Evolutionary conservation across 768 basidiomycete genomes (phyloP), one percentile per base, ranked within the genome.

Genomic region (Crassisporium funariophilum): DNA sequence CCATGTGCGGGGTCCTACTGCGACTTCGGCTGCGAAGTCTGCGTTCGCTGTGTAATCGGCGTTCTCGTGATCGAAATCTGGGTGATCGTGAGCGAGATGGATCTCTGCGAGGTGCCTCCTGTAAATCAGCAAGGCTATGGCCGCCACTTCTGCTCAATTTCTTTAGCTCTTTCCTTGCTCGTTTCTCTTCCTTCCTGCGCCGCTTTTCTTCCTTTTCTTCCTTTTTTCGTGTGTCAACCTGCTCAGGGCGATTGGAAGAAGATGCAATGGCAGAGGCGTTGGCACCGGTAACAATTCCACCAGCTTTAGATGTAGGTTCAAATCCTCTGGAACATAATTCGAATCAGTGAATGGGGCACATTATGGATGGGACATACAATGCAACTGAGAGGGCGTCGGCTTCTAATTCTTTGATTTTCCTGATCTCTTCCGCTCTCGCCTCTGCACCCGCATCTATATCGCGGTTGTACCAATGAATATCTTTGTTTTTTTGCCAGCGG

Each of bases 401-500:
- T 62, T 98, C 95, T 12, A 85, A 77, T 59, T 93, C 88, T 64
- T 97, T 95, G 53, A 97, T 63, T 58, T 77, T 81, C 46, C 80
- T 70, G 23, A 97, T 85, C 70, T 98, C 95, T 50, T 86, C 91
- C 0, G 43, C 57, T 44, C 80, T 73, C 51, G 82, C 81, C 9
- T 64, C 63, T 11, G 80, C 79, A 3, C 55, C 56, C 11, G 58
- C 52, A 1, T 62, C 58, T 24, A 35, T n/a, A 16, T 93, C 91
- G 21, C 94, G 83, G 57, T 73, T 81, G 62, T 95, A 98, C 95
- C 95, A 98, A 59, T 95, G 94, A 12, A 98, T 71, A 59, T 98
- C 95, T 64, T 95, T 93, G 72, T 93, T 92, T 70, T 95, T 95
- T 70, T 97, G 95, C 95, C 95, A 98, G 37, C 95, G 76, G 1